A percentile compares a stretch with the other conserved stretches of the same genome.
Conservation (phyloP, 129 eudicot species). For the Saussurea involucrata region DNA sequence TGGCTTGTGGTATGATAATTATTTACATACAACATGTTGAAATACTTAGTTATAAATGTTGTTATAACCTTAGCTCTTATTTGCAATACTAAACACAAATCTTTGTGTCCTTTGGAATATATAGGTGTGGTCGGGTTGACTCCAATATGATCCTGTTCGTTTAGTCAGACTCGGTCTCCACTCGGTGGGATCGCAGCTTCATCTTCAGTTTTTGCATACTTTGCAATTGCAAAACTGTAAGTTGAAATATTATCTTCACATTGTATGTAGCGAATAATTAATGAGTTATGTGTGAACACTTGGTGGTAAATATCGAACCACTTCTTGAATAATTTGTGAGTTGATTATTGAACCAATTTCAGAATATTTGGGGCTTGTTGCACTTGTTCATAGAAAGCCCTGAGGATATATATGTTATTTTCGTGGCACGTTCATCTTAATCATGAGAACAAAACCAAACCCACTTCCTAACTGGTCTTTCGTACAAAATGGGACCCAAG, state of each 20-base stretch:
- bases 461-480: neutral
- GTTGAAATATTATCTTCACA: slow-evolving; percentile 13
- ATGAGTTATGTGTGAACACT: slow-evolving; percentile 18
- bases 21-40: neutral
- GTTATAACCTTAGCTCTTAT: neutral
- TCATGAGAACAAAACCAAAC: neutral
- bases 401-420: neutral
- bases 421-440: neutral
- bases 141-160: slow-evolving; percentile 30
- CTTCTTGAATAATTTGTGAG: slow-evolving; percentile 5
- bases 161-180: neutral
- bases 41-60: neutral
- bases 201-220: slow-evolving; percentile 19
- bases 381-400: neutral
- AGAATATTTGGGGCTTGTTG: neutral
- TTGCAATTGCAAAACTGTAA: slow-evolving; percentile 19
- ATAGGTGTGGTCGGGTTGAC: slow-evolving; percentile 78
- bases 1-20: slow-evolving; percentile 80
- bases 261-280: slow-evolving; percentile 25
- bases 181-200: neutral
- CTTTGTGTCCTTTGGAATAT: slow-evolving; percentile 2
- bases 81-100: neutral
- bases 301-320: slow-evolving; percentile 20
- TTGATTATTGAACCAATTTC: neutral
- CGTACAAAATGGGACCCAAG: neutral